Percentiles rank a stretch among this genome's conserved stretches.
Evolutionary conservation across 352 stramenopile genomes (phyloP).

Genomic region (Globisporangium barbulae): DNA sequence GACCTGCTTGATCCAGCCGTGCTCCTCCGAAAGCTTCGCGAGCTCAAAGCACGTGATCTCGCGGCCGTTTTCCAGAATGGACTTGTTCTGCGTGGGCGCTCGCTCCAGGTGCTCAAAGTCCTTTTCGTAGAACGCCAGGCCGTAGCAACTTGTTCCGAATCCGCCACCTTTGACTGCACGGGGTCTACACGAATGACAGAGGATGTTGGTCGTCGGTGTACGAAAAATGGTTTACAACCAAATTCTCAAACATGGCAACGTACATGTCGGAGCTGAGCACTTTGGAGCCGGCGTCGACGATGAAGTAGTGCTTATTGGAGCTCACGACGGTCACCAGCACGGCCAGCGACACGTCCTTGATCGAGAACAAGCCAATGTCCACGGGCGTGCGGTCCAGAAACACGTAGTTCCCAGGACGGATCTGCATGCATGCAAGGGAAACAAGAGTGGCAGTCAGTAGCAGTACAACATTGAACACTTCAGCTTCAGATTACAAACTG

Average conservation of each 20-base stretch:
- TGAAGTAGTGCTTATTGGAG: constrained; percentile 71
- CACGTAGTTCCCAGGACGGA: constrained; percentile 72
- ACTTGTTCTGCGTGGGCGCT: constrained; percentile 43
- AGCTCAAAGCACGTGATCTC: constrained; percentile 59
- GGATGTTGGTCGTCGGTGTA: background rate
- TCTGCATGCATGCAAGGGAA: constrained; percentile 18
- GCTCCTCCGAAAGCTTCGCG: constrained; percentile 72
- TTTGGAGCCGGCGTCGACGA: constrained; percentile 69
- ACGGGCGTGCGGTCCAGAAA: constrained; percentile 76
- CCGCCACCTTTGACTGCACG: constrained; percentile 22
- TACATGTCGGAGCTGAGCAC: constrained; percentile 66
- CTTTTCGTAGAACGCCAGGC: constrained; percentile 63
- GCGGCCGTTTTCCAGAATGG: constrained; percentile 28
- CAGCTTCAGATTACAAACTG: background rate
- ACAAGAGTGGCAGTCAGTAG: background rate
- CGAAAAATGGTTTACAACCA: background rate
- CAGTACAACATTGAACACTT: too few species aligned
- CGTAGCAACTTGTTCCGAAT: constrained; percentile 58
- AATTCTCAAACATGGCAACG: background rate
- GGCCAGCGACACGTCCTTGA: constrained; percentile 56
- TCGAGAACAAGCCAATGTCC: constrained; percentile 52
- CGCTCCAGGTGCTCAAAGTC: constrained; percentile 56
- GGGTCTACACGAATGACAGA: constrained; percentile 9
- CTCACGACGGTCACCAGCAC: constrained; percentile 69
- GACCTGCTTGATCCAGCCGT: constrained; percentile 61